Evolutionary conservation across 2,329 filamentous ascomycete species (phyloP), one percentile per base, ranked within the genome.

Genomic region (Cytospora paraplurivora): DNA sequence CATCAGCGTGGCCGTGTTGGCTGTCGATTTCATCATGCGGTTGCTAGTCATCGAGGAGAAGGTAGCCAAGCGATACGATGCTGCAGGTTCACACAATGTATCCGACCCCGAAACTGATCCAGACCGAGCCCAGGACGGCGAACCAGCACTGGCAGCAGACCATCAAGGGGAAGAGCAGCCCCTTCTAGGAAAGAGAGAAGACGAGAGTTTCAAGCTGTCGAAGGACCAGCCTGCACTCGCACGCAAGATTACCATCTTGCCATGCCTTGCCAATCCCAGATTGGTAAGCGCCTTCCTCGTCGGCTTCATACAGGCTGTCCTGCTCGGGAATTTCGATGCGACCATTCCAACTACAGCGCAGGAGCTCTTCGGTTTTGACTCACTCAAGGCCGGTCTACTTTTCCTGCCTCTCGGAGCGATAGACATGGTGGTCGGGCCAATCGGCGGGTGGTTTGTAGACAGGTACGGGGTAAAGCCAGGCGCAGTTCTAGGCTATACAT

Each of bases 31-130:
- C 64, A 62, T 84, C 27, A 82, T 88, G 79, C 81, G 87, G 13
- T 68, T 86, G 0, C 71, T 85, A 6, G 78, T 89, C 59, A 79
- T 89, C n/a, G 87, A 89, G 72, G 87, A 86, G 73, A 86, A 84
- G 70, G 85, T 85, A 0, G 72, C 72, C 10, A 76, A 75, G 65
- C 85, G 82, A 59, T 71, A 75, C 52, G 50, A 70, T 50, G 57
- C 62, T 59, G 67, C 67, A 59, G 68, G 69, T 32, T 66, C 62
- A 5, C 41, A 38, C 7, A 47, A 55, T 34, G 51, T 7, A n/a
- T 32, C 52, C 27, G 56, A 44, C 17, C 55, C 21, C 27, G 47
- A 50, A 65, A 66, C 12, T 70, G 67, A 6, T 68, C 71, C 13
- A 17, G 34, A 35, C 17, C 38, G 44, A 7, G 35, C 32, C 19